Base-by-base conservation (phyloP, 768 basidiomycete genomes). In the Floccularia luteovirens region DNA sequence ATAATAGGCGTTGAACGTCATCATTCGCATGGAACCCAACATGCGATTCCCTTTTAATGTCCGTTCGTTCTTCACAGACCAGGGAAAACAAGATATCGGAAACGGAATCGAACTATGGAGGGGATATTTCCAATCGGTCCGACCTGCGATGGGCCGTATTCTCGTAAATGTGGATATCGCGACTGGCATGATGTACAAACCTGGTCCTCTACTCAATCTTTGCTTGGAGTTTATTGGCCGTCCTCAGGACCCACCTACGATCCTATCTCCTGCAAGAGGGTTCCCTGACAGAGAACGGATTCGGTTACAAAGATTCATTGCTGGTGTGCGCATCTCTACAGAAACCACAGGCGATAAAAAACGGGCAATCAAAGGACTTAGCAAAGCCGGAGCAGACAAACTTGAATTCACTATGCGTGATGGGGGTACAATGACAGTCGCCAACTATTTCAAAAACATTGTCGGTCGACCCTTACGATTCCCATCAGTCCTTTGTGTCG, bases 111-210 rank as follows among this genome's bases (percentile, higher is more conserved):
- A 76, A 11, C 66, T 87, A 0, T 85, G 84, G 84, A 69, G 86
- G 2, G 87, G 87, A 0, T 87, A 83, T 41, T 89, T 90, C 59
- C 87, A 89, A 53, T 83, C 81, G 0, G 70, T 87, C 10, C 69
- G 87, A 16, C 85, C 86, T 3, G 74, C 73, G 0, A 67, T 78
- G 13, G 77, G 77, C 0, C 62, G 63, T 0, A 71, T 90, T 49
- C 56, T 87, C 20, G 64, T 89, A 48, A 90, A 89, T 43, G 69
- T 90, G 46, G 87, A 90, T 45, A 83, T 87, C 34, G 76, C 79
- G 0, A 84, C 85, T 0, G 86, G 79, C 0, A 72, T 78, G 20
- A 84, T 90, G 80, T 88, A 80, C 53, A 75, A 74, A 48, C 59
- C 72, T 0, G 87, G 88, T 0, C 53, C 66, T 0, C 63, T 90